Evolutionary conservation across 305 asterid genomes (phyloP), one percentile per base, ranked within the genome.

Genomic region (Fraxinus sp.): DNA sequence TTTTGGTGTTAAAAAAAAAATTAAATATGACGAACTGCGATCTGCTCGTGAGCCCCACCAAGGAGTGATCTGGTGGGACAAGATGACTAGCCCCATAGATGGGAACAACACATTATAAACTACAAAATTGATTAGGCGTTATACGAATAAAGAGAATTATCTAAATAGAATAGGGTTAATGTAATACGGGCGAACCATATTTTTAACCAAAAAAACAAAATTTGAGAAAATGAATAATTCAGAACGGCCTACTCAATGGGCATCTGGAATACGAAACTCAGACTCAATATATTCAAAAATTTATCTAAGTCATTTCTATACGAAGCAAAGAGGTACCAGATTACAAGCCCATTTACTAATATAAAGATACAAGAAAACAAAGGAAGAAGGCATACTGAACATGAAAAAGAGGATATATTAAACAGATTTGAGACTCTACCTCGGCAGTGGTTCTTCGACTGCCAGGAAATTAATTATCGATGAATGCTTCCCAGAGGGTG

Each of bases 401-500:
- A 22, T 9, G 35, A 28, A 24, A 64, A 64, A 7, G 10, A 55
- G 66, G 66, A 62, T 8, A 62, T 8, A 30, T 28, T 68, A 36
- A 68, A 68, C 74, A 68, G 36, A 68, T 10, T 11, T 28, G 7
- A 68, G 74, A n/a, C 74, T 64, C 73, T 68, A 68, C 39, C 75
- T 28, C 22, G 20, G 75, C 74, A 66, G n/a, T 6, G 18, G 6
- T 66, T 66, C 59, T 74, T 7, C 71, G 10, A 35, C 71, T 79
- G 83, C 59, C 84, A 41, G 35, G 82, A 41, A 66, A 72, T 11
- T 46, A 46, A 82, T 80, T 35, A 77, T 8, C 13, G 86, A 35
- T 10, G 84, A 84, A 26, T 79, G 85, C 82, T 78, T 83, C 70
- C 81, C 81, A 37, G 80, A 75, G 46, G 84, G 39, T 6, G 91